Conservation (phyloP, 2,329 filamentous ascomycete species). For the Talaromyces sp. region DNA sequence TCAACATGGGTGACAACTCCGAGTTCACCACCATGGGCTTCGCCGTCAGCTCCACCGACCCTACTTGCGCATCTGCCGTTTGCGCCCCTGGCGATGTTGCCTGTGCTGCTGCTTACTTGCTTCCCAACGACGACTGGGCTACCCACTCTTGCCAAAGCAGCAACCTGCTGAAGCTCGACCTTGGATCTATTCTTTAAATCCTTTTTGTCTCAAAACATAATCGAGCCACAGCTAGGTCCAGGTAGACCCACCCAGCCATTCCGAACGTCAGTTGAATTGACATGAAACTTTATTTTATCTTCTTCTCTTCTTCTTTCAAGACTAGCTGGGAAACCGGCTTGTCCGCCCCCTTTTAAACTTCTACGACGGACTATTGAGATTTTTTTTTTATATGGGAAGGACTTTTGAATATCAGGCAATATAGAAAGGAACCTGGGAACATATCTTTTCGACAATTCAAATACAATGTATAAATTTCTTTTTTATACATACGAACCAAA, state of each 20-base stretch:
- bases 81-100: conserved; percentile 32
- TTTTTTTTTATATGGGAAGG: background rate
- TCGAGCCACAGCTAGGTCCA: background rate
- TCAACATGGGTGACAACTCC: conserved; percentile 29
- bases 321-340: background rate
- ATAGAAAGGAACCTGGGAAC: background rate
- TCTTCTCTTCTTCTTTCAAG: background rate
- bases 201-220: background rate
- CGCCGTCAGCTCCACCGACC: conserved; percentile 26
- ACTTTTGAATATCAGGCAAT: background rate
- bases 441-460: background rate
- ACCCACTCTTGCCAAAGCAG: conserved; percentile 37
- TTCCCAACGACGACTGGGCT: conserved; percentile 37
- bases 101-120: conserved; percentile 37
- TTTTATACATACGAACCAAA: background rate
- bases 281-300: background rate
- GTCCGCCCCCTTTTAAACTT: background rate
- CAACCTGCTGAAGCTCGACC: conserved; percentile 29
- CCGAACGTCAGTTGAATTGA: background rate
- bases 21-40: conserved; percentile 34
- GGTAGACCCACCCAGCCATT: background rate
- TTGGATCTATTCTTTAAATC: conserved; percentile 22
- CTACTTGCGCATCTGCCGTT: conserved; percentile 30
- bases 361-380: conserved; percentile 4
- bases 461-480: background rate